Evolutionary conservation across 2,329 filamentous ascomycete species (phyloP), one percentile per base, ranked within the genome.

Genomic region (Sclerotinia trifoliorum): DNA sequence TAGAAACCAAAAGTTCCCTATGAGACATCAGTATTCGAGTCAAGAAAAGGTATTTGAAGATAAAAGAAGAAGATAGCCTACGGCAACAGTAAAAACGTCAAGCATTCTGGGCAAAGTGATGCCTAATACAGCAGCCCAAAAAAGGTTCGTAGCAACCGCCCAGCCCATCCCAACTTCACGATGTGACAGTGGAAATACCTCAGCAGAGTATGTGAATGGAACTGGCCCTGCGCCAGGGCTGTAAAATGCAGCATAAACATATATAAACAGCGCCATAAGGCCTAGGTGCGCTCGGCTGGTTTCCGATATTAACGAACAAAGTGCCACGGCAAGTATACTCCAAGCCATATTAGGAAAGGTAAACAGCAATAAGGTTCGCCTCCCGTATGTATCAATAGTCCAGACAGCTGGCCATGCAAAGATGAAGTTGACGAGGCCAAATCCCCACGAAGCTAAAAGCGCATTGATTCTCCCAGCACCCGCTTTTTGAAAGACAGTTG

Each of bases 271-370:
- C 0, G 86, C 85, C n/a, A 90, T 83, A 0, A 86, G 76, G 0
- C 79, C 85, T 13, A 85, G 75, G 74, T 84, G 83, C 2, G 82
- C 83, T 5, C 70, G 77, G 35, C 72, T 78, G 66, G 67, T 19
- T 49, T 74, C 72, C 0, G 60, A 77, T 24, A 88, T 82, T 54
- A 85, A 80, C 57, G 85, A 86, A 73, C 83, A 86, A 56, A 89
- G 81, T 6, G 85, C 87, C 26, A 85, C 86, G 0, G 86, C 85
- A 1, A 90, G 80, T 26, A 90, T 78, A 10, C 86, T 87, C 86
- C 87, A 88, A 19, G 85, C 85, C 87, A 90, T 90, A 69, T 89
- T 82, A 0, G 87, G 87, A 75, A 90, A 89, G 2, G 87, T 90
- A 77, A 90, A 89, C 1, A 89, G 61, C 5, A 89, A 81, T 15